Conservation (phyloP, 345 rosid species). For the Hibiscus trionum region DNA sequence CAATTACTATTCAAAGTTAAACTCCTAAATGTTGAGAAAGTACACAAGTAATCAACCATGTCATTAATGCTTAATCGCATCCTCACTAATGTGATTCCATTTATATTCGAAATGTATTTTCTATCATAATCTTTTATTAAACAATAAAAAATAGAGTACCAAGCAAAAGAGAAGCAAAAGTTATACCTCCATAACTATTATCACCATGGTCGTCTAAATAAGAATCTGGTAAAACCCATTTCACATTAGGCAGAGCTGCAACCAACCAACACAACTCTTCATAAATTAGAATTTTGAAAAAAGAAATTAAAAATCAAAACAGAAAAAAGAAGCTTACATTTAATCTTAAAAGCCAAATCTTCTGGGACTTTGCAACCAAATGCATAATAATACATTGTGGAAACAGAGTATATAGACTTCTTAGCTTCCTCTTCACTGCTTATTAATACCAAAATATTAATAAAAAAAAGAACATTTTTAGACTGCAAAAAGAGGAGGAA, state of each 20-base stretch:
- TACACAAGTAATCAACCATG: too few species aligned
- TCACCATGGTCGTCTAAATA: background rate
- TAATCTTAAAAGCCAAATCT: slow-evolving; percentile 25
- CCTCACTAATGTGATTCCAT: too few species aligned
- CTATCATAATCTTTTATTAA: background rate
- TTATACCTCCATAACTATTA: slow-evolving; percentile 4
- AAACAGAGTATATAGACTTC: slow-evolving; percentile 41
- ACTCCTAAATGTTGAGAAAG: too few species aligned
- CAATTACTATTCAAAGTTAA: too few species aligned
- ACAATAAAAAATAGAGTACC: background rate
- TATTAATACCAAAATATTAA: background rate
- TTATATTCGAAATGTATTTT: too few species aligned
- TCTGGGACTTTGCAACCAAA: slow-evolving; percentile 33
- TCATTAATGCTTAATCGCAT: too few species aligned
- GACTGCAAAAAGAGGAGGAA: background rate
- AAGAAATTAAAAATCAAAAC: background rate
- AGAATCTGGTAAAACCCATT: slow-evolving; percentile 11
- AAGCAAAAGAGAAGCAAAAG: background rate
- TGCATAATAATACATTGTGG: slow-evolving; percentile 40
- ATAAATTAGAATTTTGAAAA: background rate
- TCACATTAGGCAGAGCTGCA: background rate
- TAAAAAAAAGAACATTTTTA: background rate
- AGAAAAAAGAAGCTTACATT: slow-evolving; percentile 10
- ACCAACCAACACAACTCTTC: background rate
- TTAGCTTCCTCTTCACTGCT: slow-evolving; percentile 38